These are phyloP conservation scores for Clarkia xantiana DNA, from an alignment of 345 rosid species.

Conservation along the genomic window DNA sequence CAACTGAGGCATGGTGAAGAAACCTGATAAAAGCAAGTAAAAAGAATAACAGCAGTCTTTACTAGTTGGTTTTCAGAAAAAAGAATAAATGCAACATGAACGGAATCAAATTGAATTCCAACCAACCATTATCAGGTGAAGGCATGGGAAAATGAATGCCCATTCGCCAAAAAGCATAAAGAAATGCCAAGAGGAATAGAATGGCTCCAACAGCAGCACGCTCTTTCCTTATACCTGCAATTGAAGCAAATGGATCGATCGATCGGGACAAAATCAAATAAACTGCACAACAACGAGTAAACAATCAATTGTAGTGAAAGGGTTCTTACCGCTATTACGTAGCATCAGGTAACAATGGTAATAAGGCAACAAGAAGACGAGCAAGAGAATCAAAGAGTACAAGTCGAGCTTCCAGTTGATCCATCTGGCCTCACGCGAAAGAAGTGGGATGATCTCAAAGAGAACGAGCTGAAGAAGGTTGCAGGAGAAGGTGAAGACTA, in stretches of 20 bases:
- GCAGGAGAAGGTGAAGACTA: constrained; percentile 90
- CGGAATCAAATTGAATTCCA: no score
- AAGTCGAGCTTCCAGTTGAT: constrained; percentile 94
- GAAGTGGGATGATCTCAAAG: constrained; percentile 86
- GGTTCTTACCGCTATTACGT: constrained; percentile 60
- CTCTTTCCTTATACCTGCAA: constrained; percentile 74
- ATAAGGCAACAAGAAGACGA: constrained; percentile 89
- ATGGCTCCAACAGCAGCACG: constrained; percentile 88
- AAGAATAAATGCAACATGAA: constrained; percentile 7
- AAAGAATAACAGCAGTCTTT: not conserved
- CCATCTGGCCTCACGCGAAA: constrained; percentile 89
- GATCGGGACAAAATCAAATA: not conserved
- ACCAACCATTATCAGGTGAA: constrained; percentile 73
- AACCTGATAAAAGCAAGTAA: constrained; percentile 36
- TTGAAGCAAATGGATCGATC: not conserved
- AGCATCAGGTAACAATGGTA: constrained; percentile 98
- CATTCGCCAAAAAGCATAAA: constrained; percentile 99
- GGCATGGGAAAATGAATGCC: constrained; percentile 99
- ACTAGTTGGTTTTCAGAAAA: not conserved
- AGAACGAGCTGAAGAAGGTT: constrained; percentile 91
- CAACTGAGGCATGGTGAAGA: constrained; percentile 87
- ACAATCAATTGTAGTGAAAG: constrained; percentile 2
- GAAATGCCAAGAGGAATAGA: constrained; percentile 71
- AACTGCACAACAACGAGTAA: constrained; percentile 1
- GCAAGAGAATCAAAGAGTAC: constrained; percentile 72